phyloP scores from a whole-genome alignment of 1,284 basidiomycete genomes.

The Bondarzewia mesenterica region DNA sequence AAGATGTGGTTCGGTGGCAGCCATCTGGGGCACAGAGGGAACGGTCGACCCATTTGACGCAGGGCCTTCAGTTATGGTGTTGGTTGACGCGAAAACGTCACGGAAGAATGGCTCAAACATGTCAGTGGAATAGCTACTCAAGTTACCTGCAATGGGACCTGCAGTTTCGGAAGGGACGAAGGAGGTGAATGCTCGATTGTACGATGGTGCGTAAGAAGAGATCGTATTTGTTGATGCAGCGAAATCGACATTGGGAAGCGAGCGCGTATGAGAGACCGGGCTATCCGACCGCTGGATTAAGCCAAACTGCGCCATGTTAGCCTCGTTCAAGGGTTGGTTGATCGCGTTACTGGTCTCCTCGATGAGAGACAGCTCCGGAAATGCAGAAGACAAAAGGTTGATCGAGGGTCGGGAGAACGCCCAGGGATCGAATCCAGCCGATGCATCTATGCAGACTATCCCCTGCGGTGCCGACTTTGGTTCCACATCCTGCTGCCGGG shows the following conservation, averaged over 20 bases:
- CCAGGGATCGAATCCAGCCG: constrained; percentile 12
- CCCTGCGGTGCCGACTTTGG: background rate
- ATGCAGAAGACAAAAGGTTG: constrained; percentile 4
- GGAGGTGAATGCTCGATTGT: constrained; percentile 7
- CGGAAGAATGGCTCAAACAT: constrained; percentile 17
- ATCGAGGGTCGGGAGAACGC: background rate
- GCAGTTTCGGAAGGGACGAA: constrained; percentile 10
- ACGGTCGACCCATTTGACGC: background rate
- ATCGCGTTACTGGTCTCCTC: constrained; percentile 9
- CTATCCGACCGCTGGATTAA: background rate
- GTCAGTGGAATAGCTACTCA: constrained; percentile 7
- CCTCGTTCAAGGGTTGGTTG: constrained; percentile 11
- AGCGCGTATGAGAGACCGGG: constrained; percentile 7
- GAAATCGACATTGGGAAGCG: constrained; percentile 12
- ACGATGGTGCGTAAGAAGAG: constrained; percentile 7
- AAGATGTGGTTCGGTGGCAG: background rate
- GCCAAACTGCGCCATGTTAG: constrained; percentile 11
- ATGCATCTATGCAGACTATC: constrained; percentile 9
- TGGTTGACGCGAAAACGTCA: constrained; percentile 9
- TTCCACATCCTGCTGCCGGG: background rate
- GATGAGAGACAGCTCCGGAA: constrained; percentile 13
- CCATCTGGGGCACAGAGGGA: background rate
- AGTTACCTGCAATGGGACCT: constrained; percentile 2
- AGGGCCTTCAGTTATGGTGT: background rate
- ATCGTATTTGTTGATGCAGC: constrained; percentile 5